These are phyloP conservation scores for Acanthamoeba triangularis DNA, from an alignment of 208 protist genomes.

Conservation along the genomic window DNA sequence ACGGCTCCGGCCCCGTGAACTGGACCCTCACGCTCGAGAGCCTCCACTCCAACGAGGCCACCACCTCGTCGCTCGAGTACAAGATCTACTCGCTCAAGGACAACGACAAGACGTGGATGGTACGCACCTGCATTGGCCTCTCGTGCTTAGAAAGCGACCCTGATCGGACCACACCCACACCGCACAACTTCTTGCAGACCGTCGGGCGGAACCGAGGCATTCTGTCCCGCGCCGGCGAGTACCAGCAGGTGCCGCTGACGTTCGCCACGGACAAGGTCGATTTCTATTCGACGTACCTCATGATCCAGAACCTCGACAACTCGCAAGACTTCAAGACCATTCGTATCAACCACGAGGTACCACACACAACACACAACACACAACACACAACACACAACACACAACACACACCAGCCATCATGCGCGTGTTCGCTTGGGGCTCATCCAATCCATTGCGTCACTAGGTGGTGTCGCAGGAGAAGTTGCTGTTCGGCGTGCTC, in stretches of 20 bases:
- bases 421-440: too few relatives aligned
- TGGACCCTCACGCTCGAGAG: conserved; percentile 83
- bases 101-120: conserved; percentile 81
- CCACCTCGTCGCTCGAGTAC: conserved; percentile 79
- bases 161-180: not conserved
- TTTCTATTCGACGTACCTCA: conserved; percentile 84
- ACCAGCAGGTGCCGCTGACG: conserved; percentile 79
- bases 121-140: not conserved
- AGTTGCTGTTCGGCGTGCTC: conserved; percentile 76
- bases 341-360: conserved; percentile 79
- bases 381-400: not conserved
- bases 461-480: conserved; percentile 73
- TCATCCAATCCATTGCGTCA: too few relatives aligned
- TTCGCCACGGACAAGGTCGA: conserved; percentile 85
- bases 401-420: too few relatives aligned
- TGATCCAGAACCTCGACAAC: conserved; percentile 84
- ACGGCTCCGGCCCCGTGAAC: conserved; percentile 76
- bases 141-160: too few relatives aligned
- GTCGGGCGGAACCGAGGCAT: conserved; percentile 82
- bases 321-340: conserved; percentile 83
- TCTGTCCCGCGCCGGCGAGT: conserved; percentile 75
- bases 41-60: not conserved
- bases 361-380: too few relatives aligned
- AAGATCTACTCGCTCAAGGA: conserved; percentile 81
- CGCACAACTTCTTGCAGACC: not conserved